phyloP scores from a whole-genome alignment of 208 protist species.

The Crithidia fasciculata region DNA sequence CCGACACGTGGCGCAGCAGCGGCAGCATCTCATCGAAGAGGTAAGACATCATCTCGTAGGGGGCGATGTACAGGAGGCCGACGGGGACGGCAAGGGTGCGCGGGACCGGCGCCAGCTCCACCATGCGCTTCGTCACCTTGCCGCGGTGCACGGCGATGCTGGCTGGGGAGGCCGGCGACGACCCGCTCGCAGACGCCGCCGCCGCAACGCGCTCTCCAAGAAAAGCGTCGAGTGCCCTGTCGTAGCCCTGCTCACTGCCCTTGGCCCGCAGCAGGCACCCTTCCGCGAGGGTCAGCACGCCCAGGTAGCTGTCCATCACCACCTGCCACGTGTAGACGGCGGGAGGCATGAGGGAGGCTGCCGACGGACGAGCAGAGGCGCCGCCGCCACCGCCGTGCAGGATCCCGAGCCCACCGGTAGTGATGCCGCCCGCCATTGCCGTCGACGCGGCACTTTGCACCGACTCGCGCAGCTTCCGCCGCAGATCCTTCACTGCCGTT shows the following conservation, averaged over 20 bases:
- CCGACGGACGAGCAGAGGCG: not conserved
- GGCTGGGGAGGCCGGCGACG: not conserved
- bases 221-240: slow-evolving; percentile 80
- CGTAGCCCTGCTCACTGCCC: slow-evolving; percentile 67
- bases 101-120: slow-evolving; percentile 69
- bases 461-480: slow-evolving; percentile 27
- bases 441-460: slow-evolving; percentile 6
- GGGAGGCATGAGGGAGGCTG: not conserved
- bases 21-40: slow-evolving; percentile 89
- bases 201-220: slow-evolving; percentile 50
- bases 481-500: slow-evolving; percentile 32
- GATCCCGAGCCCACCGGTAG: not conserved
- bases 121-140: slow-evolving; percentile 79
- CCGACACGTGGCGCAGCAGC: slow-evolving; percentile 64
- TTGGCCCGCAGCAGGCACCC: slow-evolving; percentile 71
- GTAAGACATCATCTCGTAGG: slow-evolving; percentile 82
- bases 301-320: slow-evolving; percentile 70
- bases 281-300: slow-evolving; percentile 65
- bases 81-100: slow-evolving; percentile 60
- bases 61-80: slow-evolving; percentile 69
- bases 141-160: slow-evolving; percentile 41
- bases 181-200: not conserved
- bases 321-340: slow-evolving; percentile 40
- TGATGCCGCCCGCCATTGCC: not conserved
- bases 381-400: slow-evolving; percentile 20